phyloP scores from a whole-genome alignment of 1,139 yeast genomes.

The Zygoascus hellenicus region DNA sequence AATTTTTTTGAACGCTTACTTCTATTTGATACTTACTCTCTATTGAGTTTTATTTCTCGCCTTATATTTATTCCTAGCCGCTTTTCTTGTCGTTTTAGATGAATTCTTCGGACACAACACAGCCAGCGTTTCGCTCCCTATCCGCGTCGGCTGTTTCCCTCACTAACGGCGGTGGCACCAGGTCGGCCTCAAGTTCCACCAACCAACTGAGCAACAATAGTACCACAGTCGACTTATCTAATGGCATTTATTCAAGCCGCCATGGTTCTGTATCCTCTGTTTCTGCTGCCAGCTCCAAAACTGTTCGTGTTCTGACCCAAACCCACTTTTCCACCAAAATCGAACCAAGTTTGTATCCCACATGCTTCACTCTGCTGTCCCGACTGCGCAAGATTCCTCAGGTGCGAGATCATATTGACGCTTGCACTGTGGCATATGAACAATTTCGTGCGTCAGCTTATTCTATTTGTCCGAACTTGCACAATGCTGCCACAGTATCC shows the following conservation, averaged over 20 bases:
- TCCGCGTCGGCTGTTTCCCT: slow-evolving; percentile 3
- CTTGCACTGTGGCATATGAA: slow-evolving; percentile 21
- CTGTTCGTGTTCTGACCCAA: slow-evolving; percentile 10
- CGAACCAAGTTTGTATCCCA: slow-evolving; percentile 67
- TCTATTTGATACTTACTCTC: too few relatives aligned
- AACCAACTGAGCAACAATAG: neutral
- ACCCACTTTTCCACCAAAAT: slow-evolving; percentile 63
- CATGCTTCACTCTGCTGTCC: slow-evolving; percentile 55
- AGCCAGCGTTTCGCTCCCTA: slow-evolving; percentile 1
- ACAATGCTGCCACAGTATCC: slow-evolving; percentile 57
- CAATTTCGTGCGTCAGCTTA: slow-evolving; percentile 27
- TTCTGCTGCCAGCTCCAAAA: slow-evolving; percentile 3
- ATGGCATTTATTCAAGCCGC: neutral
- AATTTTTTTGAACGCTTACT: too few relatives aligned
- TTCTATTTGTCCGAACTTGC: slow-evolving; percentile 54
- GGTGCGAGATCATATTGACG: slow-evolving; percentile 64
- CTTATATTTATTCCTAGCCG: neutral
- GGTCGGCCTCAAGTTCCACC: neutral
- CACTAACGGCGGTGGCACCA: neutral
- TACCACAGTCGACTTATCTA: neutral
- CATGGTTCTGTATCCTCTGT: slow-evolving; percentile 6
- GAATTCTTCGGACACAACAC: neutral
- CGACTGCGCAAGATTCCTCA: slow-evolving; percentile 63
- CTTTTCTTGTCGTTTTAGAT: neutral
- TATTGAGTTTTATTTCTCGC: neutral